Percentiles rank a stretch among this genome's conserved stretches.
These are phyloP conservation scores for Ophiosphaerella korrae DNA, from an alignment of 2,329 filamentous ascomycete species.

Conservation along the genomic window DNA sequence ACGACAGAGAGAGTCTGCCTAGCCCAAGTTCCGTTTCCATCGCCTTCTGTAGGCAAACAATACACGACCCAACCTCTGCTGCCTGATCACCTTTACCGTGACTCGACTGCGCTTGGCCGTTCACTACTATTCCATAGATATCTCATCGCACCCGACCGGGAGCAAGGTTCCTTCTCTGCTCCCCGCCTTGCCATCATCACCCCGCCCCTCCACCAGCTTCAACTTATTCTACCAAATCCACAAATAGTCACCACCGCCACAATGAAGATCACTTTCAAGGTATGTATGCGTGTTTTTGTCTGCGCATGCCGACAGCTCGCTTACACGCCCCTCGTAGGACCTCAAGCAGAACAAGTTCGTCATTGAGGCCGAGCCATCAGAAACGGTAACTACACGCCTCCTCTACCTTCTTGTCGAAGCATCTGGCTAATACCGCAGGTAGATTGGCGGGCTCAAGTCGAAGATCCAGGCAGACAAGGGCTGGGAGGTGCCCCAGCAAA, in stretches of 20 bases:
- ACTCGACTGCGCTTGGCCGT: background rate
- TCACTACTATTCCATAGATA: too few species aligned
- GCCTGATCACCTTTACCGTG: constrained; percentile 4
- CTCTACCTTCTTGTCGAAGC: constrained; percentile 16
- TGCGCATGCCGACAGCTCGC: constrained; percentile 5
- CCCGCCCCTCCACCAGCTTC: constrained; percentile 29
- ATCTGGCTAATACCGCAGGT: constrained; percentile 15
- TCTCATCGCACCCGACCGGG: background rate
- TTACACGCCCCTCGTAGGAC: constrained; percentile 65
- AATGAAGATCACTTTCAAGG: constrained; percentile 77
- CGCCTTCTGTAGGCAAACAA: constrained; percentile 23
- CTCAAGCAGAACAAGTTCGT: constrained; percentile 98
- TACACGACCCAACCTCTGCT: background rate
- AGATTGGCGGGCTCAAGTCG: constrained; percentile 91
- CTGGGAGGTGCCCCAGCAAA: constrained; percentile 88
- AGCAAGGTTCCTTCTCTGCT: constrained; percentile 11
- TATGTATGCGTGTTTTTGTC: constrained; percentile 37
- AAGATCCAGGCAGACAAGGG: constrained; percentile 92
- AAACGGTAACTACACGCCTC: constrained; percentile 68
- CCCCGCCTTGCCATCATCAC: constrained; percentile 23
- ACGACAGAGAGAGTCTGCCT: constrained; percentile 22
- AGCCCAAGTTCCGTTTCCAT: constrained; percentile 21
- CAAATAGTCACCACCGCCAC: constrained; percentile 31
- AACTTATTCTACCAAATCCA: constrained; percentile 18
- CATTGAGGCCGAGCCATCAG: constrained; percentile 90